Evolutionary conservation across 352 stramenopile species (phyloP), one percentile per base, ranked within the genome.

Genomic region (Phytophthora cactorum): DNA sequence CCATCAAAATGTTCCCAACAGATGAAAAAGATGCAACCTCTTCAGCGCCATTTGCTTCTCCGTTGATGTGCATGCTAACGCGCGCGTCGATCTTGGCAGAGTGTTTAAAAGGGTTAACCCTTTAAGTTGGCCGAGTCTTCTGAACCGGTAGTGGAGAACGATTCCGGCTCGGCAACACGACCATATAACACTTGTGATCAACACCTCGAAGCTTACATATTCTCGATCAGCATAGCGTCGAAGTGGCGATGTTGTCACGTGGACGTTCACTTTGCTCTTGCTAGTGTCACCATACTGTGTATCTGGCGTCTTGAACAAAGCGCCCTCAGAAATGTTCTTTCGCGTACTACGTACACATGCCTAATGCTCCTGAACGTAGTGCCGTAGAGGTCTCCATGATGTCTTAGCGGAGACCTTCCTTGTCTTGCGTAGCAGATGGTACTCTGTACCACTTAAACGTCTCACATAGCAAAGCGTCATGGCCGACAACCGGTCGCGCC

Each of bases 31-130:
- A 4, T 54, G 52, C 43, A 56, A 51, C 17, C 50, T 54, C 64
- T 63, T 58, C 34, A 67, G 34, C 44, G 57, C 50, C 58, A 72
- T 63, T 55, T 62, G 57, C 57, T 63, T 68, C 44, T 45, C 56
- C 22, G 29, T 34, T 56, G 45, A 58, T 68, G 61, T 52, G 61
- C 52, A 52, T 51, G 17, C 28, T 10, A n/a, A 46, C 12, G 34
- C 10, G 5, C 25, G 39, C 27, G 27, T 43, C 17, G 9, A 58
- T 32, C 39, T 11, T 15, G 45, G 5, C 22, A 22, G 22, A 22
- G 22, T 22, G 22, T 22, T 22, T 22, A 22, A 22, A 22, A 22
- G 22, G 22, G 22, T 22, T 22, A 22, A 22, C 22, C 22, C 22
- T 22, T 39, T 22, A 51, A 45, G 29, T 54, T 28, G 11, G 22